Percentiles rank a stretch among this genome's conserved stretches.
These are phyloP conservation scores for Aspergillus hancockii DNA, from an alignment of 495 filamentous ascomycete genomes.

Conservation along the genomic window DNA sequence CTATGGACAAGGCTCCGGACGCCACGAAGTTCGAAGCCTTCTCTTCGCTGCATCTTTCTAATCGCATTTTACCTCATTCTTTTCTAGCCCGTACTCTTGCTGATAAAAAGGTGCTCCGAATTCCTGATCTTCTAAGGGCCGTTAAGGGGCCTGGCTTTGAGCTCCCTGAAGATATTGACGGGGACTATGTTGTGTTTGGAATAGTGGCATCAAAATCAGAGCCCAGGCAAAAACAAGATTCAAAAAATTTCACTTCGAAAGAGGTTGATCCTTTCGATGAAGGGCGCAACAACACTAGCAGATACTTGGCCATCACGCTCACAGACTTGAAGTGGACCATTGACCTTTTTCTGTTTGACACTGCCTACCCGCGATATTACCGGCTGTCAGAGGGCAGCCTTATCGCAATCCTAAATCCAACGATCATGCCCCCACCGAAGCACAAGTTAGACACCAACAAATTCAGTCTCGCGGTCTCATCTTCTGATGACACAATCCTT, in stretches of 20 bases:
- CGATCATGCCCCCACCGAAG: conserved; percentile 79
- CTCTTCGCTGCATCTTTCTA: conserved; percentile 80
- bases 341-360: conserved; percentile 88
- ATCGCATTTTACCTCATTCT: conserved; percentile 80
- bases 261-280: conserved; percentile 52
- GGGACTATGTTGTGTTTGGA: conserved; percentile 84
- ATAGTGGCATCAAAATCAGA: conserved; percentile 85
- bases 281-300: conserved; percentile 59
- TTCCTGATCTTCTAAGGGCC: conserved; percentile 79
- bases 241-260: conserved; percentile 43
- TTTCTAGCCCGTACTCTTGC: conserved; percentile 72
- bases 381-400: conserved; percentile 83
- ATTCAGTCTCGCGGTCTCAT: conserved; percentile 81
- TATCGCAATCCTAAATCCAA: conserved; percentile 91
- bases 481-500: conserved; percentile 82
- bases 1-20: conserved; percentile 31
- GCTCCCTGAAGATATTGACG: conserved; percentile 81
- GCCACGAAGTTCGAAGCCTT: conserved; percentile 75
- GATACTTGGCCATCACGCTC: conserved; percentile 89
- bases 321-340: conserved; percentile 90
- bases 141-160: conserved; percentile 85
- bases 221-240: conserved; percentile 65
- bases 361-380: conserved; percentile 88
- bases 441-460: conserved; percentile 70
- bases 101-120: conserved; percentile 71